Percentiles rank a stretch among this genome's conserved stretches.
Evolutionary conservation across 2,329 filamentous ascomycete species (phyloP).

Genomic region (Paecilomyces dactylethromorphus): DNA sequence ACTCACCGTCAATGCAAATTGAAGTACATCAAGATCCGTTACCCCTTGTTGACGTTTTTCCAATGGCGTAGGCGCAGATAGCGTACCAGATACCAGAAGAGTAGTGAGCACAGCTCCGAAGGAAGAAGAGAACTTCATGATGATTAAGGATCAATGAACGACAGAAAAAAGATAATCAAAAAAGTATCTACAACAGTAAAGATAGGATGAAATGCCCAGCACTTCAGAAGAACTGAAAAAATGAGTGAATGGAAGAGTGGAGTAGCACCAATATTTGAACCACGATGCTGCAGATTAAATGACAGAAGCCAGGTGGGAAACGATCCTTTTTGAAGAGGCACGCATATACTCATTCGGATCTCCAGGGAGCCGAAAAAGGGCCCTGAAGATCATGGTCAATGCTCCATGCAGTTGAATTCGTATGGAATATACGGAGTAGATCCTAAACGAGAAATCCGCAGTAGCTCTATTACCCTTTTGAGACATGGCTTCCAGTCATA

Average conservation of each 20-base stretch:
- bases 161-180: neutral
- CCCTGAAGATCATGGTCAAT: neutral
- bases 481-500: neutral
- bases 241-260: neutral
- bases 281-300: neutral
- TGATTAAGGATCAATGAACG: neutral
- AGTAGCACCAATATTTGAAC: neutral
- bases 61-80: conserved; percentile 3
- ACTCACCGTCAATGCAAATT: conserved; percentile 5
- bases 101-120: neutral
- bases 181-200: neutral
- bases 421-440: neutral
- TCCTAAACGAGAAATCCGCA: neutral
- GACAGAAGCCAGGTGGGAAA: neutral
- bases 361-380: neutral
- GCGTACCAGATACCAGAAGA: neutral
- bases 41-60: conserved; percentile 1
- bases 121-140: neutral
- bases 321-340: neutral
- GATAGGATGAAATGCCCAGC: neutral
- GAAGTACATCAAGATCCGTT: conserved; percentile 4
- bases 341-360: neutral
- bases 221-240: neutral
- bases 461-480: neutral
- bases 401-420: neutral